Conservation (phyloP, 345 rosid species). For the Aurinia saxatilis region DNA sequence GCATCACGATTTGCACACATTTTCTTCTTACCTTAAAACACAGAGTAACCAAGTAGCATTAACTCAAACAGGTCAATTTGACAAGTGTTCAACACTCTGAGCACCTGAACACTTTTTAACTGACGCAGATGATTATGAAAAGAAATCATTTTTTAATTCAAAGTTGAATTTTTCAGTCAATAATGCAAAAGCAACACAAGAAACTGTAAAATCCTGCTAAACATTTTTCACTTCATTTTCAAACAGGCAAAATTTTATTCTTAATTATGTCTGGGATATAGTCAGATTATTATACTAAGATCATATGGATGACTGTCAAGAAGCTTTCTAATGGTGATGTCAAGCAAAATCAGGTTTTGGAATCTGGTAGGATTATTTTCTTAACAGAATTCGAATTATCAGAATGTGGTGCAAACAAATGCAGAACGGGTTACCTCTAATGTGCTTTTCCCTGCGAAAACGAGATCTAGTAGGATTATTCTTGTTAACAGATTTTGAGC, state of each 20-base stretch:
- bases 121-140: neutral
- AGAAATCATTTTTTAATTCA: neutral
- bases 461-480: slow-evolving; percentile 29
- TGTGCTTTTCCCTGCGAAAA: slow-evolving; percentile 28
- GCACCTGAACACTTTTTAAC: neutral
- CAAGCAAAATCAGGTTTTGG: neutral
- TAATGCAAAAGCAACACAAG: neutral
- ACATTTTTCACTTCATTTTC: neutral
- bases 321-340: neutral
- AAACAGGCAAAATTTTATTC: neutral
- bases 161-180: neutral
- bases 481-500: slow-evolving; percentile 28
- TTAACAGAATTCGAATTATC: neutral
- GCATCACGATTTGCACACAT: slow-evolving; percentile 21
- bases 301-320: neutral
- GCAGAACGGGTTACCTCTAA: slow-evolving; percentile 36
- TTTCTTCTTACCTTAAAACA: slow-evolving; percentile 53
- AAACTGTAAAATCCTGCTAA: neutral
- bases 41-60: slow-evolving; percentile 11
- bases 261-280: neutral
- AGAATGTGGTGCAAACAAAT: neutral
- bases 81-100: neutral
- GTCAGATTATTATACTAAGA: neutral
- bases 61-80: neutral
- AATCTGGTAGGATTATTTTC: too few relatives aligned